Evolutionary conservation across 2,329 filamentous ascomycete species (phyloP).

Genomic region (Plectosphaerella cucumerina): DNA sequence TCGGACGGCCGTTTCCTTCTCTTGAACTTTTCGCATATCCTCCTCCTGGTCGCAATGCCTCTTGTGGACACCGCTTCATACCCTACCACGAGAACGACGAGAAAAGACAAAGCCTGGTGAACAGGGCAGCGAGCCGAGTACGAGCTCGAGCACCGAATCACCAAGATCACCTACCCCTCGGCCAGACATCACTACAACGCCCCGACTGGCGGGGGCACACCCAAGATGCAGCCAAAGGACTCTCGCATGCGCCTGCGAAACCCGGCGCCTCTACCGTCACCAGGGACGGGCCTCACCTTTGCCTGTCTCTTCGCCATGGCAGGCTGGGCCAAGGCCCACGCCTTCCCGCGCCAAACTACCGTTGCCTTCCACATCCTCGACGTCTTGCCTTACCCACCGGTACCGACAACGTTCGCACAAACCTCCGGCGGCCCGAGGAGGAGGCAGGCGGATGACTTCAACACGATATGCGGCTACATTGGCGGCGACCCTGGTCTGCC

Average conservation of each 20-base stretch:
- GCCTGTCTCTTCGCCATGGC: slow-evolving; percentile 22
- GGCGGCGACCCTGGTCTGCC: slow-evolving; percentile 46
- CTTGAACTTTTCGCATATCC: too few relatives aligned
- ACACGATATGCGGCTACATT: slow-evolving; percentile 56
- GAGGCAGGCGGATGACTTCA: slow-evolving; percentile 31
- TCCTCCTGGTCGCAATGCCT: too few relatives aligned
- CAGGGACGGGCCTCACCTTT: slow-evolving; percentile 28
- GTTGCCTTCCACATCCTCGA: slow-evolving; percentile 28
- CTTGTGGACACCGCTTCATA: too few relatives aligned
- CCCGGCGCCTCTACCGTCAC: slow-evolving; percentile 26
- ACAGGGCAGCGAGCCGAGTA: too few relatives aligned
- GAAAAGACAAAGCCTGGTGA: too few relatives aligned
- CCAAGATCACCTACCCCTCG: too few relatives aligned
- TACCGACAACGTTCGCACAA: slow-evolving; percentile 35
- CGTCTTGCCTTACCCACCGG: slow-evolving; percentile 33
- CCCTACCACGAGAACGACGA: too few relatives aligned
- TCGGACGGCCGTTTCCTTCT: neutral
- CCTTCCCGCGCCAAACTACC: slow-evolving; percentile 35
- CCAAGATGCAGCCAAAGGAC: slow-evolving; percentile 2
- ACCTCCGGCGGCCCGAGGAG: slow-evolving; percentile 30
- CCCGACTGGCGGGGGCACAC: neutral
- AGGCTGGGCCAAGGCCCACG: slow-evolving; percentile 27
- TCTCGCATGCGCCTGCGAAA: slow-evolving; percentile 18
- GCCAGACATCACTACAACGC: neutral
- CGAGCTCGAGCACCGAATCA: too few relatives aligned